Conservation (phyloP, 2,329 filamentous ascomycete species). For the Corynespora cassiicola region DNA sequence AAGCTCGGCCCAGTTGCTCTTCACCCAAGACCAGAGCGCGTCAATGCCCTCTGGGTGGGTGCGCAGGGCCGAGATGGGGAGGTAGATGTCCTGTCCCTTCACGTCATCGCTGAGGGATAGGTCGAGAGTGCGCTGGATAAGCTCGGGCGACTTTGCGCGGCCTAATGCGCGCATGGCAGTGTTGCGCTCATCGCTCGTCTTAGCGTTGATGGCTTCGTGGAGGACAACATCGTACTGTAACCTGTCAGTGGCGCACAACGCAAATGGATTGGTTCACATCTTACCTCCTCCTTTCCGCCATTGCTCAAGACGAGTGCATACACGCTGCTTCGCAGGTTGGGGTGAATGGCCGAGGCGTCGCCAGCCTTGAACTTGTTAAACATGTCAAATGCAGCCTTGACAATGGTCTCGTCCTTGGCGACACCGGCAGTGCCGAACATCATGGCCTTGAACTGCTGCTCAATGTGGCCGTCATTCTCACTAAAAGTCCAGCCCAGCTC, state of each 20-base stretch:
- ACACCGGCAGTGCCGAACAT: slow-evolving; percentile 86
- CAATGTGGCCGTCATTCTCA: slow-evolving; percentile 82
- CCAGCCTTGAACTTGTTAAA: slow-evolving; percentile 83
- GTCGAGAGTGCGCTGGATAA: slow-evolving; percentile 81
- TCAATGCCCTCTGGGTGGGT: slow-evolving; percentile 78
- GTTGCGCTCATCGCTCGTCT: slow-evolving; percentile 87
- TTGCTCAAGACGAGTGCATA: slow-evolving; percentile 85
- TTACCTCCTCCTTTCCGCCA: slow-evolving; percentile 81
- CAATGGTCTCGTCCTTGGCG: slow-evolving; percentile 78
- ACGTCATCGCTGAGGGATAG: slow-evolving; percentile 80
- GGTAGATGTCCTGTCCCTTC: slow-evolving; percentile 93
- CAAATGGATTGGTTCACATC: slow-evolving; percentile 17
- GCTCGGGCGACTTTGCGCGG: slow-evolving; percentile 75
- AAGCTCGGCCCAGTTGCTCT: slow-evolving; percentile 85
- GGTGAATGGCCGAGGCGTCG: slow-evolving; percentile 82
- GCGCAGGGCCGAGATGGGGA: slow-evolving; percentile 81
- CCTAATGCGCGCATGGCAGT: slow-evolving; percentile 85
- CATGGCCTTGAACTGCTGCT: slow-evolving; percentile 93
- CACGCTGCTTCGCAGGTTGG: slow-evolving; percentile 86
- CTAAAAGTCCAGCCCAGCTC: slow-evolving; percentile 88
- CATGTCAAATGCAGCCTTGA: slow-evolving; percentile 86
- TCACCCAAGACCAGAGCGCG: slow-evolving; percentile 83
- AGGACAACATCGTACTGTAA: slow-evolving; percentile 75
- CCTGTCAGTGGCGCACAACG: slow-evolving; percentile 21
- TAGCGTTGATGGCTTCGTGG: slow-evolving; percentile 75